These are phyloP conservation scores for Microdochium bolleyi DNA, from an alignment of 2,329 filamentous ascomycete genomes.

Conservation along the genomic window DNA sequence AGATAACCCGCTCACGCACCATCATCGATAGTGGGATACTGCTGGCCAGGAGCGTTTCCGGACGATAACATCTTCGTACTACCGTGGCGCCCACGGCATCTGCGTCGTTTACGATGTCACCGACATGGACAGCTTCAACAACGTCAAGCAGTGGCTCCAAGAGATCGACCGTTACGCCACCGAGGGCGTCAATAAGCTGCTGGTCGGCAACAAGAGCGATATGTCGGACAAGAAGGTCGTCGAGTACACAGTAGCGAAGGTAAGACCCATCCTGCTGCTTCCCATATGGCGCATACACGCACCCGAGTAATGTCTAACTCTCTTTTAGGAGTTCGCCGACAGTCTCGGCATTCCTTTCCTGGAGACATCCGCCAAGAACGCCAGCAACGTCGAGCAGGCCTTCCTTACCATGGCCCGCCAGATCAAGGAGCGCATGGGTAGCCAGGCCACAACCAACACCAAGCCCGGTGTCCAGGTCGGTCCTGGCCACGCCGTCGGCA, in stretches of 20 bases:
- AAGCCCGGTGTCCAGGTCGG: conserved; percentile 97
- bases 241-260: conserved; percentile 99
- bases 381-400: conserved; percentile 98
- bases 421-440: conserved; percentile 99
- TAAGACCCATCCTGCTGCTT: conserved; percentile 28
- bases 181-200: conserved; percentile 98
- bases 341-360: conserved; percentile 98
- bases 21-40: conserved; percentile 77
- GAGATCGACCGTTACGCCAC: conserved; percentile 99
- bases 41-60: conserved; percentile 99
- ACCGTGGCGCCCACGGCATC: conserved; percentile 97
- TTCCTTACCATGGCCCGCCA: conserved; percentile 99
- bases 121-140: conserved; percentile 99
- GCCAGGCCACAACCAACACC: conserved; percentile 90
- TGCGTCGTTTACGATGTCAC: conserved; percentile 99
- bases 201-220: conserved; percentile 99
- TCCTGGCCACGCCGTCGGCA: conserved; percentile 88
- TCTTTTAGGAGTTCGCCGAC: conserved; percentile 85
- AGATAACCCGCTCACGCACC: conserved; percentile 18
- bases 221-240: conserved; percentile 99
- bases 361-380: conserved; percentile 99
- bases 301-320: conserved; percentile 8
- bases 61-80: conserved; percentile 99
- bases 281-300: background rate
- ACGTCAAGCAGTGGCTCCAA: conserved; percentile 99